Percentiles rank a stretch among this genome's conserved stretches.
These are phyloP conservation scores for Astrephomene gubernaculifera DNA, from an alignment of 139 green algal genomes.

Conservation along the genomic window DNA sequence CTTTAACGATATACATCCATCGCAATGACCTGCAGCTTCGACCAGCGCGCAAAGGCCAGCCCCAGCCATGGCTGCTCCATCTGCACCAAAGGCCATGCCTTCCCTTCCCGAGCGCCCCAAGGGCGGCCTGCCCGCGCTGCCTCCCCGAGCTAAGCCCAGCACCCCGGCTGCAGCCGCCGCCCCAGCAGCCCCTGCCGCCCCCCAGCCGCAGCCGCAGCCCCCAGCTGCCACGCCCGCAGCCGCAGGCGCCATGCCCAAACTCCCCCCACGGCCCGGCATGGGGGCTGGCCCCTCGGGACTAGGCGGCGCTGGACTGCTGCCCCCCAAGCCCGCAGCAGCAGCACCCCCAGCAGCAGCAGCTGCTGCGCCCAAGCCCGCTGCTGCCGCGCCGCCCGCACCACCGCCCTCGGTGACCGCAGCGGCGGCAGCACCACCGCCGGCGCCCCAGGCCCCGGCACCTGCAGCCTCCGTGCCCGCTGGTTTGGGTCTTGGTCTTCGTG, in stretches of 20 bases:
- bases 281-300: not conserved
- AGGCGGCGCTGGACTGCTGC: not conserved
- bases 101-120: constrained; percentile 4
- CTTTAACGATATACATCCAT: not conserved
- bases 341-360: not conserved
- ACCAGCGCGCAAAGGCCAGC: not conserved
- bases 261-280: constrained; percentile 32
- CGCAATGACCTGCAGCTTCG: not conserved
- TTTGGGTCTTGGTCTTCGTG: not conserved
- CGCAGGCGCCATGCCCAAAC: not conserved
- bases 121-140: constrained; percentile 3
- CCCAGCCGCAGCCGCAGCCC: not conserved
- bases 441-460: not conserved
- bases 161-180: not conserved
- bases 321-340: too few species aligned
- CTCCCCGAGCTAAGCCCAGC: not conserved
- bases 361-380: not conserved
- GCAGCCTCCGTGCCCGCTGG: not conserved
- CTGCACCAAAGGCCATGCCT: not conserved
- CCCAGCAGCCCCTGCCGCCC: not conserved
- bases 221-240: not conserved
- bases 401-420: not conserved
- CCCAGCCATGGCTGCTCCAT: constrained; percentile 6
- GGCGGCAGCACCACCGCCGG: not conserved
- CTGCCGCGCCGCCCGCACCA: not conserved